phyloP scores from a whole-genome alignment of 257 asterid genomes.

The Eustoma russellianum region DNA sequence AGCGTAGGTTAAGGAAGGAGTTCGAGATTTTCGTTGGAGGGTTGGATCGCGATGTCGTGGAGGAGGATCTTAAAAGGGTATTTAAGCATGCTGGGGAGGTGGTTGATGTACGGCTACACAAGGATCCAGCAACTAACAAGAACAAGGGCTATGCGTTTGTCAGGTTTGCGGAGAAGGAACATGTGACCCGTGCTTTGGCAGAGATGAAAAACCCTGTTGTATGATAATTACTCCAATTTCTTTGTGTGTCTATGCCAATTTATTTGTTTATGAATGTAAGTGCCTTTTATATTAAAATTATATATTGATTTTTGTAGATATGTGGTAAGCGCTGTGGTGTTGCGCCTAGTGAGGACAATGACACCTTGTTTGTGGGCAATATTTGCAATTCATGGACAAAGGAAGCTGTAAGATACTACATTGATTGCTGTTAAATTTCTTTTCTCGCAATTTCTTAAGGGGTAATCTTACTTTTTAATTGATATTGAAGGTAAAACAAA shows the following conservation, averaged over 20 bases:
- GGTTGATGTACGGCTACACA: conserved; percentile 44
- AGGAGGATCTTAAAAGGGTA: conserved; percentile 48
- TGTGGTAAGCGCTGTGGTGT: conserved; percentile 59
- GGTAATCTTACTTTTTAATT: neutral
- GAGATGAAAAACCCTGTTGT: conserved; percentile 69
- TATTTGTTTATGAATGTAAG: neutral
- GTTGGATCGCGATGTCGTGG: conserved; percentile 47
- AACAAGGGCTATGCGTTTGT: conserved; percentile 62
- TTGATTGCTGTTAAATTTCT: neutral
- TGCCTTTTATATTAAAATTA: neutral
- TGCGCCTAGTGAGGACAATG: conserved; percentile 51
- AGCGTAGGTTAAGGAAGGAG: conserved; percentile 48
- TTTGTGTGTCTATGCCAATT: neutral
- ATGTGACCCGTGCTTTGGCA: conserved; percentile 43
- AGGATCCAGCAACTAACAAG: conserved; percentile 45
- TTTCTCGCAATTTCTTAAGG: conserved; percentile 1
- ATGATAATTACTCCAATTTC: conserved; percentile 13
- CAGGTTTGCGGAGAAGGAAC: conserved; percentile 52
- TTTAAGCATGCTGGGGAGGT: conserved; percentile 52
- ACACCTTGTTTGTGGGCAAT: conserved; percentile 56
- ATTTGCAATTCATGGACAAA: conserved; percentile 65
- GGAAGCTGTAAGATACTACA: conserved; percentile 33
- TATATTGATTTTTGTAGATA: conserved; percentile 24
- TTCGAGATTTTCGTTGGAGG: conserved; percentile 65
- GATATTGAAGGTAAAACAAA: conserved; percentile 35